Evolutionary conservation across 139 green algal species (phyloP).

Genomic region (Desmodesmus armatus): DNA sequence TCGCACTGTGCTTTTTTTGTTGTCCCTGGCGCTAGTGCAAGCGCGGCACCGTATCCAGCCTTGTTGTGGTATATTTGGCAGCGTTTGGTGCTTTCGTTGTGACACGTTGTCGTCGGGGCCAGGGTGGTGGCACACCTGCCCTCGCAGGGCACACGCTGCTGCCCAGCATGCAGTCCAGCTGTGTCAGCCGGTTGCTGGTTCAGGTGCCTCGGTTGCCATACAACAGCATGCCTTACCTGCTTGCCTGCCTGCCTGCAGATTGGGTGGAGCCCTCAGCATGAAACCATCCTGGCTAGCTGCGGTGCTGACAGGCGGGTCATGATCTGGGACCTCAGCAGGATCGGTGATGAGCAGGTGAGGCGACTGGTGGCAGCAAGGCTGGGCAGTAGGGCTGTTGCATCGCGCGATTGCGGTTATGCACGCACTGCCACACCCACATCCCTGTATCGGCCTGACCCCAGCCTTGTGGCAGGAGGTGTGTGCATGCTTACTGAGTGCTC

Average conservation of each 20-base stretch:
- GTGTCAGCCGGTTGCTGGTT: too few relatives aligned
- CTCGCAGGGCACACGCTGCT: too few relatives aligned
- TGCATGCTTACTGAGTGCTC: too few relatives aligned
- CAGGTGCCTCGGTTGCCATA: too few relatives aligned
- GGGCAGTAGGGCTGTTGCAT: not conserved
- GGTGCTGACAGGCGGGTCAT: constrained; percentile 96
- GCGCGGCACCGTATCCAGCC: too few relatives aligned
- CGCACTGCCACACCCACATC: not conserved
- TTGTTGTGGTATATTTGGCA: not conserved
- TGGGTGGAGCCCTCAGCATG: constrained; percentile 95
- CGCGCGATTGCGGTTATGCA: not conserved
- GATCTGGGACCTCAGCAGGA: constrained; percentile 97
- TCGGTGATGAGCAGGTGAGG: constrained; percentile 93
- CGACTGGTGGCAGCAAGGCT: not conserved
- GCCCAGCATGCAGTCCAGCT: too few relatives aligned
- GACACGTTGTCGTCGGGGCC: too few relatives aligned
- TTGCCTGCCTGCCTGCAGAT: constrained; percentile 71
- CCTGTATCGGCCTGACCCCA: too few relatives aligned
- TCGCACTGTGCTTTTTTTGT: too few relatives aligned
- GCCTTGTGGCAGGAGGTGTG: too few relatives aligned
- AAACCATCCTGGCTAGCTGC: constrained; percentile 95
- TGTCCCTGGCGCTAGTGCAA: not conserved
- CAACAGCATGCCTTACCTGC: too few relatives aligned
- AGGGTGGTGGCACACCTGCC: too few relatives aligned
- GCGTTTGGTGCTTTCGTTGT: not conserved